Base-by-base conservation (phyloP, 805 yeast genomes). In the Tetrapisispora pingtungensis region DNA sequence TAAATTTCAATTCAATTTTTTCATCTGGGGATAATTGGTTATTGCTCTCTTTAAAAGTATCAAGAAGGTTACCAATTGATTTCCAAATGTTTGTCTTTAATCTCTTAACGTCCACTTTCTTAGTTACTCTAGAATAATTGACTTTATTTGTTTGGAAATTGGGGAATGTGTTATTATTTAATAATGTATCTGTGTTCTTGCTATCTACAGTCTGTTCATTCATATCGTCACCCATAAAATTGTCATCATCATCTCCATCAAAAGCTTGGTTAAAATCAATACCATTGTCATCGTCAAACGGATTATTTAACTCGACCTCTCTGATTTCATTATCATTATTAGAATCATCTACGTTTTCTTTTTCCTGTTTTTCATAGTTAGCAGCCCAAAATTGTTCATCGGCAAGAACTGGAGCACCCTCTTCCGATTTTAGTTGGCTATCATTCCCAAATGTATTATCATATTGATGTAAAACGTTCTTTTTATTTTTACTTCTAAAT, bases 31-130 rank as follows among this genome's bases (percentile, higher is more conserved):
- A 17, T 7, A 33, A 15, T 30, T n/a, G 4, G 2, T 24, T 14
- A 40, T 35, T 24, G 5, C 24, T 19, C 6, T 34, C 60, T 50
- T 43, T 46, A 17, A 43, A 28, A 3, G 26, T 40, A 18, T 45
- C 43, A 10, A 47, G 48, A 18, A 52, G 15, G 7, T 33, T 39
- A 18, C 65, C 67, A 4, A 80, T 66, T 1, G 75, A 70, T 28
- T 69, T 69, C 95, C 95, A 87, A 33, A 87, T 55, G 54, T 84
- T 84, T 44, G 80, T 81, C 65, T 88, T 87, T 42, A 87, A 68
- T 22, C 68, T 65, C 49, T 77, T 75, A 30, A 88, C 83, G 56
- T 87, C 89, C 26, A 88, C 93, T 49, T 78, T 75, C 59, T 86
- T 87, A 4, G 95, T 86, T 7, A 77, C 75, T 40, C 80, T 71